Base-by-base conservation (phyloP, 2,329 filamentous ascomycete species). In the Fusarium paranaense region DNA sequence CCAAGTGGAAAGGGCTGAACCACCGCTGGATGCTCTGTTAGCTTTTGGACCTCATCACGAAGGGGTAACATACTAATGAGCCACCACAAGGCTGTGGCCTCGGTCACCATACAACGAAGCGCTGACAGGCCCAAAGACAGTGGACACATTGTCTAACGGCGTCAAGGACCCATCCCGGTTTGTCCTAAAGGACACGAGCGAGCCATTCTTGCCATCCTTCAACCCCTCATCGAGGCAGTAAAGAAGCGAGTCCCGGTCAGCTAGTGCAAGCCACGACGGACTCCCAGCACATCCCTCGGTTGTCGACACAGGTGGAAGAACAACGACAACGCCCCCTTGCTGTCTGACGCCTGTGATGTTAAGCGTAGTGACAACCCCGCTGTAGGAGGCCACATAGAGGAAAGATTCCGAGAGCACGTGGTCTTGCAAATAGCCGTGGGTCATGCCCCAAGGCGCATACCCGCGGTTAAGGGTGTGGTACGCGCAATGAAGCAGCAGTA, bases 221-320 rank as follows among this genome's bases (percentile, higher is more conserved):
- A 87, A 81, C 25, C 86, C 88, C 83, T 93, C 91, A 73, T 93
- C 87, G 52, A 89, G 76, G 80, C 90, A 93, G 82, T 89, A 91
- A 13, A 93, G 82, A 14, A 85, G 80, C 25, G 83, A 83, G 69
- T 86, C 84, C 54, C 82, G 77, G 66, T 84, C 80, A 77, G 90
- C 87, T 22, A 90, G 84, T 22, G 88, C 88, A 66, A 93, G 82
- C 90, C 91, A 93, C 13, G 89, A 88, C 6, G 91, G 88, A 69
- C 86, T 87, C 2, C 83, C 80, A 11, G 85, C 87, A 80, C 90
- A 92, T 37, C 82, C 83, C 61, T 83, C 84, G 25, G 83, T 84
- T 4, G 81, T 80, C 61, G 84, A 84, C 20, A 87, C 80, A 22
- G 81, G 77, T 73, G 83, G 80, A 68, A 91, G 84, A 22, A 57